Base-by-base conservation (phyloP, 2,329 filamentous ascomycete genomes). In the Hypoxylon sp. region DNA sequence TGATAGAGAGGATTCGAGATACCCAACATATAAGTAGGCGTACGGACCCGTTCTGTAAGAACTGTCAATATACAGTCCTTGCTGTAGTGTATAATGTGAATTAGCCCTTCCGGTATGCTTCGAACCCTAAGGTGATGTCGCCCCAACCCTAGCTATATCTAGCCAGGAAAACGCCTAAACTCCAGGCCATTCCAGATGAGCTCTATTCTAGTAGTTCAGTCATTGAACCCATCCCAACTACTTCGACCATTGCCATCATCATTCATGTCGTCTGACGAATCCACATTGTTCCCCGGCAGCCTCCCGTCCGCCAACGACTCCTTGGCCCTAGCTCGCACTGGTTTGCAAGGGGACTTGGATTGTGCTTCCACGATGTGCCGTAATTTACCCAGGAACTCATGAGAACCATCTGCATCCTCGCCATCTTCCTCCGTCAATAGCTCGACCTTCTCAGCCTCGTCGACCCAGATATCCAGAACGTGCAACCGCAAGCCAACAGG, bases 401-500 rank as follows among this genome's bases (percentile, higher is more conserved):
- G 80, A 61, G 77, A 55, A 13, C 79, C 75, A 3, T 75, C 69
- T 55, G 80, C 78, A 31, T 75, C 76, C 10, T 74, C 76, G 5
- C 76, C 75, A 3, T 76, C 75, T 11, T 77, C 78, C 10, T 81
- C 80, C 11, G 61, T 73, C 22, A 89, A 73, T 37, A 87, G 84
- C 59, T 90, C 87, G 35, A 89, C 87, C 76, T 90, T 91, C 80
- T 94, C 92, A 74, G 94, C 80, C 85, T 98, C 94, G 79, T 98
- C 96, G 8, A 97, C 87, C 89, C 92, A 98, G 59, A 98, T 87
- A 82, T 99, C 96, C 70, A 97, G 80, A 13, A 94, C 87, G 81
- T 99, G 96, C 79, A 97, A 90, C 70, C 94, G 84, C 78, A 99
- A 78, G 0, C 96, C 96, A 74, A 96, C 92, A 0, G 95, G 92